Conservation (phyloP, 768 basidiomycete genomes). For the Calocybe gangraenosa region DNA sequence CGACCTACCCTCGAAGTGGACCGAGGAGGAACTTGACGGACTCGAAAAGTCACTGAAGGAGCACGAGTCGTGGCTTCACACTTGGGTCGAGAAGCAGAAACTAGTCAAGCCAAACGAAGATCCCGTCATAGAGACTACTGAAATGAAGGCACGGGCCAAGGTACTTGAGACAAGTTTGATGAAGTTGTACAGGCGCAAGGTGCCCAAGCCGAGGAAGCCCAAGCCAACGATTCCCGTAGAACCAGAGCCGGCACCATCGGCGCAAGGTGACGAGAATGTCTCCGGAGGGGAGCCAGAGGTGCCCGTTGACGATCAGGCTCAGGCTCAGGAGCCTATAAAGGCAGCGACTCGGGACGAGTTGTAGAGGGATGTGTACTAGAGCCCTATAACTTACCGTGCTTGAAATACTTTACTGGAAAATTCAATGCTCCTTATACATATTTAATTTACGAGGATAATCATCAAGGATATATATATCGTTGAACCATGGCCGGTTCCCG, state of each 20-base stretch:
- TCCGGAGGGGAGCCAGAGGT: conserved; percentile 5
- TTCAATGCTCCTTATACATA: too few species aligned
- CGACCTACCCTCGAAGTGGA: conserved; percentile 75
- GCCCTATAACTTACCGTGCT: too few species aligned
- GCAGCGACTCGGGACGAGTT: conserved; percentile 14
- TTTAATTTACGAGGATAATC: too few species aligned
- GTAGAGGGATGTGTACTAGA: conserved; percentile 3
- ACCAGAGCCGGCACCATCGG: conserved; percentile 17
- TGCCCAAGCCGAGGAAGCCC: conserved; percentile 58
- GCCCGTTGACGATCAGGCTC: conserved; percentile 7
- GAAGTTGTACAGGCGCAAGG: conserved; percentile 63
- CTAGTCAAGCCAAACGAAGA: conserved; percentile 68
- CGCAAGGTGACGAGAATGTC: conserved; percentile 10
- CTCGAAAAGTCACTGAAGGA: conserved; percentile 76
- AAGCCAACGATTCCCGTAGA: conserved; percentile 29
- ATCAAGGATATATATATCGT: too few species aligned
- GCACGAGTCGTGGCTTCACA: conserved; percentile 81
- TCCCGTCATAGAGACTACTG: conserved; percentile 79
- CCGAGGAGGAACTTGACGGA: conserved; percentile 74
- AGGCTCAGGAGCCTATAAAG: conserved; percentile 13
- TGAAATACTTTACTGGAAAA: too few species aligned
- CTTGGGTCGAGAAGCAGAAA: conserved; percentile 81
- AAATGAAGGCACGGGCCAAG: conserved; percentile 83
- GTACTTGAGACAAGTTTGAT: conserved; percentile 72
- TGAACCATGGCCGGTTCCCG: too few species aligned